Percentiles rank a stretch among this genome's conserved stretches.
Evolutionary conservation across 192 early-diverging fungal genomes (phyloP).

Genomic region (Coemansia umbellata): DNA sequence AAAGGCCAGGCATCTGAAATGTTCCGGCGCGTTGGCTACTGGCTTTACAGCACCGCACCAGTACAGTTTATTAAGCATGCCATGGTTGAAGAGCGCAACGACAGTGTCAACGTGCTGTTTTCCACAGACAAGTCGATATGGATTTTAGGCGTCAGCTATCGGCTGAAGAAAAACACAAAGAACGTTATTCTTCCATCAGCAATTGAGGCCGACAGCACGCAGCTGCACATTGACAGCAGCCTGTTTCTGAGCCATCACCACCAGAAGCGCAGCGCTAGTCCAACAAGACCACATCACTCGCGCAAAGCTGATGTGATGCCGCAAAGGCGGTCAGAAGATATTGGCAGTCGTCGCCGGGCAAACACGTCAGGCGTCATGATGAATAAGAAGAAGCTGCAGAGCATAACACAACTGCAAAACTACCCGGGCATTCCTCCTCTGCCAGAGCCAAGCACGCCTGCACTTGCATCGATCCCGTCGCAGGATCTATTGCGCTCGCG

Average conservation of each 20-base stretch:
- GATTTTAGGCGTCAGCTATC: slow-evolving; percentile 49
- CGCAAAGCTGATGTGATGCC: slow-evolving; percentile 26
- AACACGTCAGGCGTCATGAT: slow-evolving; percentile 49
- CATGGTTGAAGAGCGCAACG: slow-evolving; percentile 47
- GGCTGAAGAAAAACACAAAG: slow-evolving; percentile 41
- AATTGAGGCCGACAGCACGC: slow-evolving; percentile 41
- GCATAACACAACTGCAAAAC: slow-evolving; percentile 42
- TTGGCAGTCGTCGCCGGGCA: slow-evolving; percentile 33
- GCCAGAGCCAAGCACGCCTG: slow-evolving; percentile 21
- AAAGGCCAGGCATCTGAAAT: slow-evolving; percentile 47
- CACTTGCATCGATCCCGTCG: slow-evolving; percentile 49
- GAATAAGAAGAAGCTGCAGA: slow-evolving; percentile 52
- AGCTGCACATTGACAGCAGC: slow-evolving; percentile 44
- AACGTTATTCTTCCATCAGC: slow-evolving; percentile 42
- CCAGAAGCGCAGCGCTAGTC: slow-evolving; percentile 48
- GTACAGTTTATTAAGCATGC: slow-evolving; percentile 53
- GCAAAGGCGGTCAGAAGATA: slow-evolving; percentile 44
- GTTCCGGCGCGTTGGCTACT: slow-evolving; percentile 49
- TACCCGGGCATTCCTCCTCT: slow-evolving; percentile 27
- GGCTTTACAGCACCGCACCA: slow-evolving; percentile 53
- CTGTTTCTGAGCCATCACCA: slow-evolving; percentile 47
- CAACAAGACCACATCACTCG: slow-evolving; percentile 17
- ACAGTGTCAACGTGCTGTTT: slow-evolving; percentile 48
- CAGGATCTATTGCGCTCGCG: slow-evolving; percentile 33
- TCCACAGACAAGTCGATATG: slow-evolving; percentile 46